Conservation (phyloP, 2,329 filamentous ascomycete genomes). For the Bipolaris bicolor region DNA sequence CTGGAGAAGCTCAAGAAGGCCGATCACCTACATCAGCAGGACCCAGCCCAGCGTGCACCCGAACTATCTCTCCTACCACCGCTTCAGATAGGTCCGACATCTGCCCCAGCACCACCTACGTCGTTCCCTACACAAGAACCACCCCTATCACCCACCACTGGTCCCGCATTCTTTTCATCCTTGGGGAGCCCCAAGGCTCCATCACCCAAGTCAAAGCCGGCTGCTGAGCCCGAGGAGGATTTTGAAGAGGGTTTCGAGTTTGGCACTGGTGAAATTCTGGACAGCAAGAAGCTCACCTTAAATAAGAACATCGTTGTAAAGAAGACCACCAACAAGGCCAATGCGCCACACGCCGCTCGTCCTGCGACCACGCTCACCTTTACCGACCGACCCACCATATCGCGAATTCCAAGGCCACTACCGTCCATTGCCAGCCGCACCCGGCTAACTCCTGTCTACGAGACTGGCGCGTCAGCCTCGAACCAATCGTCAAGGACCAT, state of each 20-base stretch:
- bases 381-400: slow-evolving; percentile 71
- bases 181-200: slow-evolving; percentile 27
- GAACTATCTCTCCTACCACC: slow-evolving; percentile 28
- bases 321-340: slow-evolving; percentile 60
- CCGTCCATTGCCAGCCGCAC: slow-evolving; percentile 55
- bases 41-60: slow-evolving; percentile 10
- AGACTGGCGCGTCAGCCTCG: slow-evolving; percentile 76
- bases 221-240: slow-evolving; percentile 65
- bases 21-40: slow-evolving; percentile 38
- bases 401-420: slow-evolving; percentile 80
- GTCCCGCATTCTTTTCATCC: slow-evolving; percentile 24
- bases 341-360: slow-evolving; percentile 71
- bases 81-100: slow-evolving; percentile 35
- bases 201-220: slow-evolving; percentile 25
- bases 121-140: slow-evolving; percentile 7
- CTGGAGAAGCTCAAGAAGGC: slow-evolving; percentile 71
- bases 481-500: slow-evolving; percentile 61
- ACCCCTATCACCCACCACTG: slow-evolving; percentile 25
- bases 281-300: slow-evolving; percentile 78
- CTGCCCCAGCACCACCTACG: slow-evolving; percentile 32
- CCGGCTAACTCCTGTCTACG: slow-evolving; percentile 89
- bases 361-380: slow-evolving; percentile 88
- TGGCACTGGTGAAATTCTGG: slow-evolving; percentile 80
- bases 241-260: slow-evolving; percentile 87
- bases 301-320: slow-evolving; percentile 94